Evolutionary conservation across 2,329 filamentous ascomycete species (phyloP), one percentile per base, ranked within the genome.

Genomic region (Ceratocystis smalleyi): DNA sequence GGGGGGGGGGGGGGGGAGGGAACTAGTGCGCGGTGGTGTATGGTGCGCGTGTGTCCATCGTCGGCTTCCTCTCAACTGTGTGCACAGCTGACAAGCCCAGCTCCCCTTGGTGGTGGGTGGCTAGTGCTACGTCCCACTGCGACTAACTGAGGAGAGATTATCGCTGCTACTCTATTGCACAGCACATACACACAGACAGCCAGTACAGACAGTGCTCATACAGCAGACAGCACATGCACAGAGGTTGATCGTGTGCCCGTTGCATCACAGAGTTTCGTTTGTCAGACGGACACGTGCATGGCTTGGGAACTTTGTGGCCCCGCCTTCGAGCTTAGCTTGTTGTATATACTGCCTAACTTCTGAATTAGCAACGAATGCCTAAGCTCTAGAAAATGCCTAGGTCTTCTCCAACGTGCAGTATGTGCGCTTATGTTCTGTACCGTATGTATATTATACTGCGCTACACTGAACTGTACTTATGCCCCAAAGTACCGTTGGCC

Each of bases 271-370:
- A 57, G 54, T 57, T 30, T 57, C 54, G 54, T 30, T 57, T 57
- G 54, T 57, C 54, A 32, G 54, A 57, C 54, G 30, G 30, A 57
- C 54, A 57, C 54, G 54, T 57, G 54, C 54, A 32, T 57, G 54
- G 54, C 27, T 57, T 57, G 27, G 12, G 54, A 57, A 32, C 27
- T 32, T 57, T 57, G 54, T 32, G 54, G 15, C 54, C 54, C 47
- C 47, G 12, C 47, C 54, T 55, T 57, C 17, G 47, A 51, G 19
- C 47, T 51, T 10, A 24, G 19, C 47, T 40, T 57, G 24, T 17
- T 15, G 35, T 57, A 8, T 54, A 54, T 3, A 49, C n/a, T 19
- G 15, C n/a, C 47, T 19, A 49, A 49, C n/a, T 49, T 4, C 5
- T 49, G n/a, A 7, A 8, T 3, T n/a, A 24, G 15, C n/a, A 49